A percentile compares a stretch with the other conserved stretches of the same genome.
Conservation (phyloP, 2,329 filamentous ascomycete species). For the Calonectria fujianensis region DNA sequence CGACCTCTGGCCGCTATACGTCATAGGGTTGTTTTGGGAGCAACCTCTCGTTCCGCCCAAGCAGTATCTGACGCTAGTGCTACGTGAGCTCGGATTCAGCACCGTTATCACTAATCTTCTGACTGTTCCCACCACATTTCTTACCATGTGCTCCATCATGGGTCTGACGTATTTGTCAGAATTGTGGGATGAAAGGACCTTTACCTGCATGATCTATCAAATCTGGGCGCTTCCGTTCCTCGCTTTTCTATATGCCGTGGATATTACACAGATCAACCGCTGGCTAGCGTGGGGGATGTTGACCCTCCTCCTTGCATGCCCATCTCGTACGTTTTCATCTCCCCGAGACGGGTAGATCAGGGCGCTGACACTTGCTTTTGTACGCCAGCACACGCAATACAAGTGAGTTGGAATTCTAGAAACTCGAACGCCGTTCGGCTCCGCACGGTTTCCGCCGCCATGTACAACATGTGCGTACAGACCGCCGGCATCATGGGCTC, state of each 20-base stretch:
- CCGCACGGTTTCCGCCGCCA: conserved; percentile 76
- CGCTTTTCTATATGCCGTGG: conserved; percentile 56
- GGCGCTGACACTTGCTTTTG: not conserved
- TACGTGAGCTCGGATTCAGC: conserved; percentile 54
- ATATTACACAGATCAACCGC: conserved; percentile 53
- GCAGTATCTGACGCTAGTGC: conserved; percentile 72
- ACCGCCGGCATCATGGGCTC: conserved; percentile 65
- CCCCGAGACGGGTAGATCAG: not conserved
- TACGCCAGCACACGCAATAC: conserved; percentile 64
- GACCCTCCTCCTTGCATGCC: conserved; percentile 58
- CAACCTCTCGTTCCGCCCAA: conserved; percentile 63
- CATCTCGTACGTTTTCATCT: conserved; percentile 49
- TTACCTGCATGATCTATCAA: conserved; percentile 57
- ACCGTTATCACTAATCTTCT: conserved; percentile 45
- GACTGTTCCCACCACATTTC: conserved; percentile 39
- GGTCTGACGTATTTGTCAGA: conserved; percentile 58
- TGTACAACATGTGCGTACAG: conserved; percentile 67
- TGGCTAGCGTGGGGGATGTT: conserved; percentile 59
- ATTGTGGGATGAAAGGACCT: conserved; percentile 54
- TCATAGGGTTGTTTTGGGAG: conserved; percentile 70
- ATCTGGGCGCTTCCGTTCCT: conserved; percentile 60
- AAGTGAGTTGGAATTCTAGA: conserved; percentile 69
- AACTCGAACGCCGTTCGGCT: conserved; percentile 79
- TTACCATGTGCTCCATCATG: conserved; percentile 44
- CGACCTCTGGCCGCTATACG: conserved; percentile 74